A percentile compares a stretch with the other conserved stretches of the same genome.
These are phyloP conservation scores for Spergularia azorica DNA, from an alignment of 179 eudicot species.

Conservation along the genomic window DNA sequence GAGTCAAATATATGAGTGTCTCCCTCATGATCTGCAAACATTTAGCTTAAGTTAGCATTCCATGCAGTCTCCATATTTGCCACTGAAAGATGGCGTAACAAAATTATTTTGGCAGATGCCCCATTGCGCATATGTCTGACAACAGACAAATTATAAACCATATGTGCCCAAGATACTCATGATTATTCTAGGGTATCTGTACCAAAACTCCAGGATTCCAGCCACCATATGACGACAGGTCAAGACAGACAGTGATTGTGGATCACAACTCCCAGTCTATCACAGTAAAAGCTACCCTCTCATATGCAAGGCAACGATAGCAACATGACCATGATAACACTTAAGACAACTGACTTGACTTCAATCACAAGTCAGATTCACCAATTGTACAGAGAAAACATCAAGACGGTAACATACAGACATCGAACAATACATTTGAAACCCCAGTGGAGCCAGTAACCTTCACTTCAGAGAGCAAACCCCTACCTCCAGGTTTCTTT, in stretches of 20 bases:
- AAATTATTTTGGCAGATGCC: not conserved
- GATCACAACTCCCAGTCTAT: not conserved
- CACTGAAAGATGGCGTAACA: not conserved
- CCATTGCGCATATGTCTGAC: not conserved
- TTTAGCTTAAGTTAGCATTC: conserved; percentile 12
- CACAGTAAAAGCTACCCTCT: not conserved
- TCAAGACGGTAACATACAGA: not conserved
- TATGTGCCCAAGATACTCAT: too few species aligned
- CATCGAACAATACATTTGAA: not conserved
- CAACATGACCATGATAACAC: not conserved
- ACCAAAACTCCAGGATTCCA: not conserved
- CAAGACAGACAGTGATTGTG: not conserved
- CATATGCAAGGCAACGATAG: not conserved
- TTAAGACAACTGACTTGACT: not conserved
- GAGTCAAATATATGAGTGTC: conserved; percentile 87
- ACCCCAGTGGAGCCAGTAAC: not conserved
- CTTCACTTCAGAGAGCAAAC: not conserved
- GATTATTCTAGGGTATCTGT: not conserved
- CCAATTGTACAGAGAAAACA: not conserved
- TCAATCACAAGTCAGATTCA: not conserved
- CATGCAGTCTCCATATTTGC: too few species aligned
- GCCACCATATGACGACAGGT: not conserved
- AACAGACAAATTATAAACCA: too few species aligned
- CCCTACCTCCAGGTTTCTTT: not conserved
- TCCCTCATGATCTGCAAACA: conserved; percentile 93